A percentile compares a stretch with the other conserved stretches of the same genome.
These are phyloP conservation scores for Mortierella claussenii DNA, from an alignment of 192 early-diverging fungal genomes.

Conservation along the genomic window DNA sequence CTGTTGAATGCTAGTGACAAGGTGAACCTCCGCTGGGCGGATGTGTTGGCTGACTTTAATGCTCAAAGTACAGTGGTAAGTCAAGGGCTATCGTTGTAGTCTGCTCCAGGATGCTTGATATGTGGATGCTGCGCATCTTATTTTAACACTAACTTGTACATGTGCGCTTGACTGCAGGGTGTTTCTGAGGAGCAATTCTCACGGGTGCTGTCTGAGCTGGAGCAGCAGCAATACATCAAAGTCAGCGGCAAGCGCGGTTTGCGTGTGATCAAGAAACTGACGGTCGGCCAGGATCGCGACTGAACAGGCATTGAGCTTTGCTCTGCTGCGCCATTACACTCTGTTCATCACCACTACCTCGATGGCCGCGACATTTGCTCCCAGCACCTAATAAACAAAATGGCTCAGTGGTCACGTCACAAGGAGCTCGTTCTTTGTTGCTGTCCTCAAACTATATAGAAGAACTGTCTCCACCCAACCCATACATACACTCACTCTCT, in stretches of 20 bases:
- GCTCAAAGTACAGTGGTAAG: constrained; percentile 58
- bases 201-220: constrained; percentile 37
- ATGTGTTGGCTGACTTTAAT: constrained; percentile 60
- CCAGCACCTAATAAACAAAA: too few relatives aligned
- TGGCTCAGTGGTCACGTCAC: too few relatives aligned
- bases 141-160: background rate
- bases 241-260: constrained; percentile 46
- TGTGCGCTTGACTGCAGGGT: constrained; percentile 2
- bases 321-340: too few relatives aligned
- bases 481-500: too few relatives aligned
- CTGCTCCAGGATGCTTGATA: too few relatives aligned
- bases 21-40: constrained; percentile 49
- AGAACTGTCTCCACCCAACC: too few relatives aligned
- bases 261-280: constrained; percentile 51
- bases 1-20: constrained; percentile 51
- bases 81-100: background rate
- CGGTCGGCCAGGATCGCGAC: constrained; percentile 32
- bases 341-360: too few relatives aligned
- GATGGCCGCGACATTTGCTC: too few relatives aligned
- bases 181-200: constrained; percentile 48
- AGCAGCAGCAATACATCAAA: constrained; percentile 52
- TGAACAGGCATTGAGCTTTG: background rate
- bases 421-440: too few relatives aligned
- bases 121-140: background rate
- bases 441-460: too few relatives aligned